phyloP scores from a whole-genome alignment of 2,329 filamentous ascomycete species.

The Venturia asperata region DNA sequence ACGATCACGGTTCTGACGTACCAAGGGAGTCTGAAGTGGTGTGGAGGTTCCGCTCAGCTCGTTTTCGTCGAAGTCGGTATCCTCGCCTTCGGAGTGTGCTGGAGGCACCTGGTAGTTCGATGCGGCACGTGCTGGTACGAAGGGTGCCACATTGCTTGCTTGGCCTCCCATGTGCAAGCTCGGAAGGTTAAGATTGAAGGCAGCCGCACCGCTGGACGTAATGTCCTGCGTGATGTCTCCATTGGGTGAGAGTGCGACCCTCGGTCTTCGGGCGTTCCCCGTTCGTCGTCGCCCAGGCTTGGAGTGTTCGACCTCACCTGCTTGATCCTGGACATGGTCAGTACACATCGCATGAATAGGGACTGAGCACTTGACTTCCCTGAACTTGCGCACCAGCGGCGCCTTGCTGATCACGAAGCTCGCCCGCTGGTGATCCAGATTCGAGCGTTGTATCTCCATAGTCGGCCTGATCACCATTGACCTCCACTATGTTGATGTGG shows the following conservation, averaged over 20 bases:
- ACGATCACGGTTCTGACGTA: too few relatives aligned
- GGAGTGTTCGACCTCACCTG: neutral
- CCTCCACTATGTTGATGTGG: neutral
- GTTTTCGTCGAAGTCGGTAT: neutral
- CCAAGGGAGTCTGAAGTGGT: neutral
- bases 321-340: neutral
- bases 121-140: neutral
- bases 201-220: neutral
- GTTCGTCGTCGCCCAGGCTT: neutral
- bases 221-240: neutral
- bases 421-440: neutral
- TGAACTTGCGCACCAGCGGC: neutral
- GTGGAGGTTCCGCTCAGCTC: neutral
- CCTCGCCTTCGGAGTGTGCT: neutral
- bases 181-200: neutral
- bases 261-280: neutral
- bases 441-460: neutral
- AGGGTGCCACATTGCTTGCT: neutral
- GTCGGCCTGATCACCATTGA: neutral
- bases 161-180: neutral
- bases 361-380: neutral
- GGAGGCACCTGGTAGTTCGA: neutral
- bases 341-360: neutral
- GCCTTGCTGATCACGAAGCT: neutral
- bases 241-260: neutral